Evolutionary conservation across 2,329 filamentous ascomycete species (phyloP).

Genomic region (Atkinsonella hypoxylon): DNA sequence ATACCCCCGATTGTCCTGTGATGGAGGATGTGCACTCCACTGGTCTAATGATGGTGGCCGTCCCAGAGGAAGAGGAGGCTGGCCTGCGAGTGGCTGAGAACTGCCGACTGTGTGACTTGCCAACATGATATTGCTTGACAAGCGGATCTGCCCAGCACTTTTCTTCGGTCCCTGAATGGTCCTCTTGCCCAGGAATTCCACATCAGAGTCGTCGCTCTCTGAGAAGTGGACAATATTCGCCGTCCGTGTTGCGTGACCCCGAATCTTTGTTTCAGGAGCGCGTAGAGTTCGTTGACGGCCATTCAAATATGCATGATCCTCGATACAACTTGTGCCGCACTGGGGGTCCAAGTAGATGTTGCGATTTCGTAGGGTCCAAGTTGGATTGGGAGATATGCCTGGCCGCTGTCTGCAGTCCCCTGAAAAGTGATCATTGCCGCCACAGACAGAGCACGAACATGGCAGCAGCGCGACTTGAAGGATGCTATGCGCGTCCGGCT

Average conservation of each 20-base stretch:
- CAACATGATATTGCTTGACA: conserved; percentile 26
- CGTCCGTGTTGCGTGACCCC: conserved; percentile 21
- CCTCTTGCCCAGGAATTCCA: conserved; percentile 28
- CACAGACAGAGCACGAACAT: conserved; percentile 45
- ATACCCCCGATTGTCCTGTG: conserved; percentile 12
- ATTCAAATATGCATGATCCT: conserved; percentile 15
- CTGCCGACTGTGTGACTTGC: conserved; percentile 9
- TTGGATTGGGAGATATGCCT: conserved; percentile 22
- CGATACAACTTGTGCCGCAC: conserved; percentile 28
- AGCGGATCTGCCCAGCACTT: conserved; percentile 22
- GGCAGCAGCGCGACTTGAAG: conserved; percentile 38
- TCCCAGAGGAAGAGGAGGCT: conserved; percentile 27
- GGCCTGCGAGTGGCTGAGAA: conserved; percentile 11
- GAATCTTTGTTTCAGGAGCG: conserved; percentile 20
- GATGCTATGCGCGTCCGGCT: conserved; percentile 25
- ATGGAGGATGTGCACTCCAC: conserved; percentile 13
- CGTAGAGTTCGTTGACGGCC: conserved; percentile 12
- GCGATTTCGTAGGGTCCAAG: conserved; percentile 40
- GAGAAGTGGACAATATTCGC: conserved; percentile 29
- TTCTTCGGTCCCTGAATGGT: conserved; percentile 18
- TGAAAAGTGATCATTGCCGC: conserved; percentile 41
- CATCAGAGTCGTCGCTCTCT: conserved; percentile 35
- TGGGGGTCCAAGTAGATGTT: conserved; percentile 36
- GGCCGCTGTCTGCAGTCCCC: conserved; percentile 35
- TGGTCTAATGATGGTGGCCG: conserved; percentile 21